Evolutionary conservation across 106 monocot species (phyloP), one percentile per base, ranked within the genome.

Genomic region (Platanthera guangdongensis): DNA sequence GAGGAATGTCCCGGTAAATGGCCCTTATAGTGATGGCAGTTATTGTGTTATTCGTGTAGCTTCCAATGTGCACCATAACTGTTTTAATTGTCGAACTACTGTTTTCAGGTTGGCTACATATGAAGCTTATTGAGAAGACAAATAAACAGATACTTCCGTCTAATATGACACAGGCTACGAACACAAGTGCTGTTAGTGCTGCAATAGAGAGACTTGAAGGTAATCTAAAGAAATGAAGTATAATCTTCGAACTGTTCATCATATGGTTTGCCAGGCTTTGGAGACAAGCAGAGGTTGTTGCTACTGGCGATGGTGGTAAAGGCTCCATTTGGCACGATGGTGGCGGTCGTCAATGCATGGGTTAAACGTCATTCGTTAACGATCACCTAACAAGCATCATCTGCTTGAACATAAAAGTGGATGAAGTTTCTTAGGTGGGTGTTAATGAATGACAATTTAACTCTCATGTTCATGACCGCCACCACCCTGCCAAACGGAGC

Each of bases 191-290:
- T 68, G 95, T 95, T 60, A 92, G 90, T 55, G 88, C 90, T 77
- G 92, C 95, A n/a, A 95, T 95, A 55, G 87, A 90, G 64, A 86
- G 85, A 76, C 88, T 95, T 63, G 95, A 88, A 82, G 75, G 74
- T 50, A 88, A 78, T 51, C 51, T 90, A 79, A 78, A 68, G 22
- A 92, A 92, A 65, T 65, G 65, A 65, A 65, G 65, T 65, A 32
- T 60, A 7, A 60, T 65, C 65, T 65, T 65, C 65, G 10, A 60
- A 60, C 65, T 32, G 65, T 28, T 7, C 65, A 32, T 30, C 32
- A 30, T 32, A 4, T 65, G 25, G 32, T 30, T 65, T 32, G 25
- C 65, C 11, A 30, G 25, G 65, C 30, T 65, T 10, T 39, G 39
- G 65, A 32, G 65, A 19, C 5, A 18, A 4, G 28, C 25, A 32